Evolutionary conservation across 306 rosid genomes (phyloP).

Genomic region (Dalbergia cochinchinensis): DNA sequence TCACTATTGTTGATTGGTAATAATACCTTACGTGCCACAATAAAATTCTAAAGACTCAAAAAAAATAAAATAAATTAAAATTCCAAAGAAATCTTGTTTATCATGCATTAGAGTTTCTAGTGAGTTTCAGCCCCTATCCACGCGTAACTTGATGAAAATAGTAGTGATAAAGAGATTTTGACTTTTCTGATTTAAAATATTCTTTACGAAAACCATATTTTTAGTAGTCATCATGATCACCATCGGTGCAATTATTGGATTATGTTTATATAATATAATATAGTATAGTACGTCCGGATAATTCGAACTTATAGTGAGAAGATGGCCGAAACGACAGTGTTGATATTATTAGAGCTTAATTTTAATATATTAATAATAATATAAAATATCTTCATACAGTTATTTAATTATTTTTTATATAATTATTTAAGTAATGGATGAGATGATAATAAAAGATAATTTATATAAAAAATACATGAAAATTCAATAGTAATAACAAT

Average conservation of each 20-base stretch:
- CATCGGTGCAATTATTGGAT: not conserved
- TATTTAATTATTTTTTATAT: too few relatives aligned
- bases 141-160: not conserved
- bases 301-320: not conserved
- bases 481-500: too few relatives aligned
- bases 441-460: too few relatives aligned
- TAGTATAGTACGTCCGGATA: not conserved
- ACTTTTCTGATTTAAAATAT: too few relatives aligned
- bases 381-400: too few relatives aligned
- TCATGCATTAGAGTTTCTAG: not conserved
- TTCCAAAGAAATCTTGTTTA: too few relatives aligned
- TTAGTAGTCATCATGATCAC: not conserved
- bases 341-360: not conserved
- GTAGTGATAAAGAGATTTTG: not conserved
- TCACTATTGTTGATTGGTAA: not conserved
- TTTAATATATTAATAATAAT: too few relatives aligned
- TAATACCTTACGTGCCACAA: not conserved
- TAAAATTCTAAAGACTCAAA: not conserved
- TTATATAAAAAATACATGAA: too few relatives aligned
- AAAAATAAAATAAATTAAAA: too few relatives aligned
- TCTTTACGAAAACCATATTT: too few relatives aligned
- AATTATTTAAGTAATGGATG: too few relatives aligned
- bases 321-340: not conserved
- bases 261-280: too few relatives aligned
- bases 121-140: not conserved